A percentile compares a stretch with the other conserved stretches of the same genome.
phyloP scores from a whole-genome alignment of 31 red algal genomes.

The Odonthalia washingtoniensis region DNA sequence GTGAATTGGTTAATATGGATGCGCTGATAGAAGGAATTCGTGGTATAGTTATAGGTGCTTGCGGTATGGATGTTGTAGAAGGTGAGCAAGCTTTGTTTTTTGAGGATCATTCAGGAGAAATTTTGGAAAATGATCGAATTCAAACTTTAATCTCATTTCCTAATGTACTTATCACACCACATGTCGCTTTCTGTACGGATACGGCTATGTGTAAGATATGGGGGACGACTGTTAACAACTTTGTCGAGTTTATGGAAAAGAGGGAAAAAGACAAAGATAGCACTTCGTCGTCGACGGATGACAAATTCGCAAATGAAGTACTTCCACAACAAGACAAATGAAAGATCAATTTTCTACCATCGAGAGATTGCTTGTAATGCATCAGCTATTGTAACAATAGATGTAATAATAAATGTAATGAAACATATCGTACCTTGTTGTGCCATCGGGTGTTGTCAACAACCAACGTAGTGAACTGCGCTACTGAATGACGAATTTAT shows the following conservation, averaged over 20 bases:
- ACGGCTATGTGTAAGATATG: constrained; percentile 80
- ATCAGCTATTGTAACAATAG: no score
- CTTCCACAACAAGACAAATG: no score
- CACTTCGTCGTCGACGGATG: no score
- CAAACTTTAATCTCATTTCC: constrained; percentile 71
- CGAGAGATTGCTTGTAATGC: no score
- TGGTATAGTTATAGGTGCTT: constrained; percentile 63
- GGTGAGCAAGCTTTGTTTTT: constrained; percentile 86
- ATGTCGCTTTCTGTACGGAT: constrained; percentile 89
- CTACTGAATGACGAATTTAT: no score
- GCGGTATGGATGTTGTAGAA: constrained; percentile 86
- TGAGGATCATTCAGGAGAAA: constrained; percentile 85
- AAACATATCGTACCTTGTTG: no score
- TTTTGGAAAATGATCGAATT: constrained; percentile 79
- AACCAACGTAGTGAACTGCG: no score
- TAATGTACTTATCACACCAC: constrained; percentile 87
- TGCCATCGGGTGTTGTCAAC: no score
- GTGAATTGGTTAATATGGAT: constrained; percentile 83
- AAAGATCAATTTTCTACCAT: no score
- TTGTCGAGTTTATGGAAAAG: constrained; percentile 64
- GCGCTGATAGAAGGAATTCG: constrained; percentile 72
- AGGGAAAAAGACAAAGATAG: no score
- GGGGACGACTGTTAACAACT: constrained; percentile 72
- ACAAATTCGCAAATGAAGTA: no score
- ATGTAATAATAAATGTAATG: no score